Evolutionary conservation across 2,329 filamentous ascomycete species (phyloP), one percentile per base, ranked within the genome.

Genomic region (Phyllosticta ampelicida): DNA sequence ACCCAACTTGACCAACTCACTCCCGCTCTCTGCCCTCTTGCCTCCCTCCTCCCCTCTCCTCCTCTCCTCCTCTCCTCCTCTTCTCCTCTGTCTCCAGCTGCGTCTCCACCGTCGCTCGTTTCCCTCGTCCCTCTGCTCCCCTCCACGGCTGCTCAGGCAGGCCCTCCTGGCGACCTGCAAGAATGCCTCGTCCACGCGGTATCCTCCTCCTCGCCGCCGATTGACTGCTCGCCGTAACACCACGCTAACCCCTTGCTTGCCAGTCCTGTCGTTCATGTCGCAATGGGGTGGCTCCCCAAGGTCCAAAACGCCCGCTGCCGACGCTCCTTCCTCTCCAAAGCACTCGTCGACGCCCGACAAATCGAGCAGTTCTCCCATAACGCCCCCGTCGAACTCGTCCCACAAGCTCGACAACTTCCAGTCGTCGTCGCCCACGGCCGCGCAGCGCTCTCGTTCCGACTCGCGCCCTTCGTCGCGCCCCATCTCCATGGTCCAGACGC

Each of bases 231-330:
- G 23, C 23, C 8, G 44, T 44, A 30, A 28, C 23, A 56, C 48
- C 52, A 19, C 49, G 57, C 58, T 65, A 56, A 62, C 44, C 56
- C 56, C 56, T 55, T 60, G 53, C 36, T 44, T 44, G 36, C 36
- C 73, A 95, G 90, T 95, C 59, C 79, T 90, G 66, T 95, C 89
- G 66, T 95, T 95, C 75, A 92, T 95, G 81, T 90, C 87, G 72
- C 84, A 86, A 74, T 85, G 88, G 77, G 86, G 86, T 67, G 65
- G 73, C 68, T 65, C 67, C 29, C 64, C 66, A 5, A 53, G 55
- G 29, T 66, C 61, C 30, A 56, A 65, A 48, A 55, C 65, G 29
- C 62, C 68, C 30, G 63, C 69, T 48, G 61, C 64, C 48, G 66
- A 67, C 56, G 63, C 72, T 19, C 58, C 66, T 65, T 60, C 61